A percentile compares a stretch with the other conserved stretches of the same genome.
phyloP scores from a whole-genome alignment of 768 basidiomycete species.

The Phlebiopsis flavidoalba region DNA sequence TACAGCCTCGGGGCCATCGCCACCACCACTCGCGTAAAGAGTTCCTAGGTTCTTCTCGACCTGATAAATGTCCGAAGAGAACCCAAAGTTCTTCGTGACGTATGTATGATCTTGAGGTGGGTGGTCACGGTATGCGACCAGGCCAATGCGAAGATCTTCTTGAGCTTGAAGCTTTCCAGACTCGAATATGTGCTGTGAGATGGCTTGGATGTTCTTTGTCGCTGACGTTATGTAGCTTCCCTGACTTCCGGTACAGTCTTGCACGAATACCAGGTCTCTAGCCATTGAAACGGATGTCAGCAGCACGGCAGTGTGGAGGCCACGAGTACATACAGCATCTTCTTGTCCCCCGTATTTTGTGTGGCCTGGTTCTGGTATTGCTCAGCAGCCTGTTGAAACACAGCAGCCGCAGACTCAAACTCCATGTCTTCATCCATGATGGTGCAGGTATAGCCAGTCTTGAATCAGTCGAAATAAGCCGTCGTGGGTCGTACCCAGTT shows the following conservation, averaged over 20 bases:
- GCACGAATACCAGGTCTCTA: slow-evolving; percentile 92
- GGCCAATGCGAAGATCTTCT: slow-evolving; percentile 88
- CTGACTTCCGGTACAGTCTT: slow-evolving; percentile 93
- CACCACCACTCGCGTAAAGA: slow-evolving; percentile 85
- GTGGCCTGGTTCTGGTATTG: slow-evolving; percentile 18
- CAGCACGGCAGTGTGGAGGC: neutral
- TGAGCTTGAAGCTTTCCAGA: slow-evolving; percentile 83
- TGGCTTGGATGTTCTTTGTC: slow-evolving; percentile 94
- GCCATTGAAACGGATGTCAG: neutral
- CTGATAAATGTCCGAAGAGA: slow-evolving; percentile 85
- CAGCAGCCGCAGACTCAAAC: slow-evolving; percentile 39
- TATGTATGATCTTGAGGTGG: slow-evolving; percentile 97
- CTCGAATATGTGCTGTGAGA: slow-evolving; percentile 91
- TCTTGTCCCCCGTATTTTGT: slow-evolving; percentile 42
- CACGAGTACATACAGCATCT: slow-evolving; percentile 65
- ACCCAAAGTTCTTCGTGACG: slow-evolving; percentile 89
- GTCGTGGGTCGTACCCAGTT: neutral
- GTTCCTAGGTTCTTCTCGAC: slow-evolving; percentile 81
- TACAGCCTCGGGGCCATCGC: slow-evolving; percentile 95
- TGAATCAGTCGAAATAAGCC: slow-evolving; percentile 5
- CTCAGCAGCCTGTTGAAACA: slow-evolving; percentile 28
- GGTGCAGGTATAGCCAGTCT: neutral
- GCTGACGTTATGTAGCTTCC: slow-evolving; percentile 90
- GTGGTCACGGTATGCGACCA: slow-evolving; percentile 94
- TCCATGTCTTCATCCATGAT: slow-evolving; percentile 83